Base-by-base conservation (phyloP, 1,284 basidiomycete species). In the Pseudozyma pruni region DNA sequence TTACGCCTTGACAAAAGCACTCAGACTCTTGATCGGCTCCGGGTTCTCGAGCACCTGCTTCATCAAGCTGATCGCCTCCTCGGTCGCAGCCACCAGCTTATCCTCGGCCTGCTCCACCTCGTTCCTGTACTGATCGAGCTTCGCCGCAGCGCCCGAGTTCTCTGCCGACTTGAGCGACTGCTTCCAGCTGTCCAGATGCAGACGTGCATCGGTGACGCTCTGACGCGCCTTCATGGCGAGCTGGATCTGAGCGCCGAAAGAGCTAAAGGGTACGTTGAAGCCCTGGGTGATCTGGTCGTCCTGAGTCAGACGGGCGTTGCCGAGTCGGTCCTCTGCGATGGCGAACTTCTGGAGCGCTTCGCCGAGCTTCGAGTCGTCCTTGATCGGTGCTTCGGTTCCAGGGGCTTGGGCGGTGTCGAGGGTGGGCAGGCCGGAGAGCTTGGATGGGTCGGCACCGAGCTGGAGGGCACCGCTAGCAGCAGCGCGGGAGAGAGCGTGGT, bases 41-140 rank as follows among this genome's bases (percentile, higher is more conserved):
- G 95, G 95, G 85, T 97, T 96, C 80, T 98, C 94, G 39, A 98
- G 87, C 13, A 98, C 94, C 37, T 91, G 90, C 87, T 98, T 96
- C 95, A 98, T 98, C 59, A 96, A 87, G 13, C 91, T 93, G 81
- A 98, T 98, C 1, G 95, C 95, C 34, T 95, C 92, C 84, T 98
- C 95, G 20, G 95, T 98, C 86, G 93, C 94, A 82, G 94, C 92
- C 14, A 98, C 94, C 43, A 98, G 88, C 68, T 80, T 80, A 63
- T 83, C 81, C 61, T 83, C 81, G 14, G 81, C 81, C 41, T 76
- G 67, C 52, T 83, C 81, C 10, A 83, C 81, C 45, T 82, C 79
- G 20, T 23, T 39, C 31, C 69, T 57, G 61, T 71, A 67, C 54
- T 64, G 55, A 34, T 74, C 79, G 46, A 79, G 60, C 62, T 77